Evolutionary conservation across 192 early-diverging fungal genomes (phyloP), one percentile per base, ranked within the genome.

Genomic region (Backusella westeae): DNA sequence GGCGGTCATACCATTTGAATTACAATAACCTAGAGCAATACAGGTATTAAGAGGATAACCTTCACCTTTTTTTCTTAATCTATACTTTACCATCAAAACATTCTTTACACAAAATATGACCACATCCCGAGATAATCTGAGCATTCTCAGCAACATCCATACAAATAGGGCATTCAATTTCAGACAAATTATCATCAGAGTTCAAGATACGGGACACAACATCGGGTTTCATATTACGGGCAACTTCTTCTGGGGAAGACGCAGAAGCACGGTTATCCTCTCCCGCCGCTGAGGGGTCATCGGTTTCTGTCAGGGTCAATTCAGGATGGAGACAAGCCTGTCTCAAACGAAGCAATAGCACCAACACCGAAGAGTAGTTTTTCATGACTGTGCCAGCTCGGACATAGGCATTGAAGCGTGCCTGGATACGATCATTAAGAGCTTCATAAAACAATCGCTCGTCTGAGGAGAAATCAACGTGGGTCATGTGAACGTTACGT

Each of bases 381-480:
- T 84, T 81, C 83, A 89, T 85, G 1, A 89, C 86, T 9, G 86
- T 85, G 12, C 84, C 85, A 9, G 77, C 81, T 36, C 78, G 77
- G 14, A 87, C 65, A 73, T 86, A 87, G 36, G 80, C 82, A 38
- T 86, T 86, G 67, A 89, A 89, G 0, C 78, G 66, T 12, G 78
- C 72, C 6, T 83, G 79, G 3, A 77, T 79, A 21, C 80, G 77
- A 26, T 36, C 75, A 23, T 87, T 81, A 21, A 83, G 32, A 34
- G 49, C 49, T 4, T 77, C 66, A 77, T 95, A 93, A 77, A 90
- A 93, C 23, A 85, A 72, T 1, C 81, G 76, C 69, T 94, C 92
- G 15, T 86, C 80, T 0, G n/a, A 23, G 0, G 87, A 81, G 71
- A 92, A 91, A 0, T 82, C 79, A 12, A 84, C 80, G 8, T 80